Evolutionary conservation across 768 basidiomycete genomes (phyloP).

Genomic region (Scleroderma bovista): DNA sequence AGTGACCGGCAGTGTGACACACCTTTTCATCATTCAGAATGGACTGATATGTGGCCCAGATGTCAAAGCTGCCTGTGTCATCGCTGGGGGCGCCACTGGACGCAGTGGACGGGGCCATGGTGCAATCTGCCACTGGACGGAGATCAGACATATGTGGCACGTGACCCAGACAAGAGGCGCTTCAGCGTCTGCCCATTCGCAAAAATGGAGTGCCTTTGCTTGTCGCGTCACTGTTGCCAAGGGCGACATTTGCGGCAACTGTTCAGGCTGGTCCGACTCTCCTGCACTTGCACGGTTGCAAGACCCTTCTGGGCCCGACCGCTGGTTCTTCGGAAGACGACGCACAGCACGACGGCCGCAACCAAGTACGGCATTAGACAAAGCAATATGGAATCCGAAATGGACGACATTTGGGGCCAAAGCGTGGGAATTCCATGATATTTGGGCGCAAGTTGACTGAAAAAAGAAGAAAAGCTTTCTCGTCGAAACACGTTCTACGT

Average conservation of each 20-base stretch:
- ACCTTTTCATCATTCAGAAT: slow-evolving; percentile 67
- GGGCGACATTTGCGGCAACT: too few relatives aligned
- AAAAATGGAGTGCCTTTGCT: neutral
- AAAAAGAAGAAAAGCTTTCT: slow-evolving; percentile 37
- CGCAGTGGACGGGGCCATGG: neutral
- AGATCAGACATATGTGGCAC: slow-evolving; percentile 8
- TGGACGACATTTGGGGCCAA: slow-evolving; percentile 8
- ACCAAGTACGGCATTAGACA: slow-evolving; percentile 5
- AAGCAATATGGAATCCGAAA: neutral
- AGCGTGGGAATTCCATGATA: slow-evolving; percentile 17
- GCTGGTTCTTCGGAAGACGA: neutral
- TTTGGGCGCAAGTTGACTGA: slow-evolving; percentile 14
- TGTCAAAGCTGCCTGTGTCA: slow-evolving; percentile 32
- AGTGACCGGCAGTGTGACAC: slow-evolving; percentile 15
- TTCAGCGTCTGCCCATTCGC: too few relatives aligned
- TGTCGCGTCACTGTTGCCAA: too few relatives aligned
- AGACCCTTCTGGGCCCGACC: neutral
- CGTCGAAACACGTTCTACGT: slow-evolving; percentile 77
- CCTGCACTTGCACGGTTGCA: too few relatives aligned
- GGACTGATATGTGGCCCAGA: slow-evolving; percentile 49
- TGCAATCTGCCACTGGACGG: too few relatives aligned
- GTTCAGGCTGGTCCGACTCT: too few relatives aligned
- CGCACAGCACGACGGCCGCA: slow-evolving; percentile 2
- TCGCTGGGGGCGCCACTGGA: neutral
- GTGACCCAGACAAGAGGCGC: slow-evolving; percentile 3